Conservation (phyloP, 2,329 filamentous ascomycete species). For the Trichoderma koningii region DNA sequence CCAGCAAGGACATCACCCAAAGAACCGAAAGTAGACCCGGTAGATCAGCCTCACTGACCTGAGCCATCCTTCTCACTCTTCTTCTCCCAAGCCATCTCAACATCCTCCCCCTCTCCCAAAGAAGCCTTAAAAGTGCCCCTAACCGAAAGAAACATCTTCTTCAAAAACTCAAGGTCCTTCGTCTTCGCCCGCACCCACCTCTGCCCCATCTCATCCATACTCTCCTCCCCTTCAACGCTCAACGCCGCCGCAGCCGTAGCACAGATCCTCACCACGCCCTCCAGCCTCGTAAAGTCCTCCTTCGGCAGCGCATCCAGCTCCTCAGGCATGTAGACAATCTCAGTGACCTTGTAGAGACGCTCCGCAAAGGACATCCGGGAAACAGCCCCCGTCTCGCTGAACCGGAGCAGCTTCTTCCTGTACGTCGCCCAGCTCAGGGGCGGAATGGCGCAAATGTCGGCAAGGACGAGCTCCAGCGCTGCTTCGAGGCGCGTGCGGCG, state of each 20-base stretch:
- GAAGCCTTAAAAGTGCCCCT: neutral
- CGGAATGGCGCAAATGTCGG: conserved; percentile 31
- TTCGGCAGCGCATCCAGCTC: conserved; percentile 34
- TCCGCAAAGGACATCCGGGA: conserved; percentile 30
- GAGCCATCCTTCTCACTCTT: neutral
- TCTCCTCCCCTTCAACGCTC: conserved; percentile 32
- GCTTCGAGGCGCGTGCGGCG: conserved; percentile 21
- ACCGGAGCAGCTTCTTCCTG: conserved; percentile 30
- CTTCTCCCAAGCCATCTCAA: conserved; percentile 1
- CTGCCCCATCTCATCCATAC: conserved; percentile 24
- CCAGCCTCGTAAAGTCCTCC: conserved; percentile 35
- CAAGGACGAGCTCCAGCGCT: conserved; percentile 3
- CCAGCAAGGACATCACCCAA: too few relatives aligned
- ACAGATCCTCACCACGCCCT: conserved; percentile 34
- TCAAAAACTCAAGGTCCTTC: conserved; percentile 34
- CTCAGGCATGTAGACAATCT: conserved; percentile 36
- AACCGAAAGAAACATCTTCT: conserved; percentile 30
- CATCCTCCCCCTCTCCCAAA: neutral
- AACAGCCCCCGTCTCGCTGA: conserved; percentile 27
- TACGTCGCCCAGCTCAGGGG: conserved; percentile 32
- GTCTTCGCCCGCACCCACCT: conserved; percentile 35
- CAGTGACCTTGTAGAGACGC: conserved; percentile 33
- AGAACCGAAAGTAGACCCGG: too few relatives aligned
- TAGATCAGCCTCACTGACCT: neutral
- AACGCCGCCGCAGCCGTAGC: conserved; percentile 34